Conservation (phyloP, 2,329 filamentous ascomycete genomes). For the Macrophomina phaseolina region DNA sequence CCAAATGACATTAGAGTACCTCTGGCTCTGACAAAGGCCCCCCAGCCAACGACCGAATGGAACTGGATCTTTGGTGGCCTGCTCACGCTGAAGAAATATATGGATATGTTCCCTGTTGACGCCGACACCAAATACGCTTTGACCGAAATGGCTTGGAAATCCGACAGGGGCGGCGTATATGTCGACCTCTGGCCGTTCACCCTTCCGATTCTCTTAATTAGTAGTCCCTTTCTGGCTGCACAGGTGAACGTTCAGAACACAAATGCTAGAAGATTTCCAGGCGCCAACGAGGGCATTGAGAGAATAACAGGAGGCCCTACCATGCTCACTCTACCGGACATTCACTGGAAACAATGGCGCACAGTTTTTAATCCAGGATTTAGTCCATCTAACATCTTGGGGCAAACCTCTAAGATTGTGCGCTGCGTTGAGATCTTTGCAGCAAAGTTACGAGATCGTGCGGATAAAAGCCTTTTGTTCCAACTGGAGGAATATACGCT, state of each 20-base stretch:
- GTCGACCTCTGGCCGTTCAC: conserved; percentile 53
- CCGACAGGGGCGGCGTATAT: conserved; percentile 43
- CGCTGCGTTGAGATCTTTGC: conserved; percentile 42
- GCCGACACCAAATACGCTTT: not conserved
- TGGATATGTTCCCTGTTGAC: not conserved
- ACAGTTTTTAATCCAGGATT: conserved; percentile 41
- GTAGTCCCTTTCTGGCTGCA: conserved; percentile 43
- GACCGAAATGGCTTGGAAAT: not conserved
- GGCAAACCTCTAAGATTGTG: conserved; percentile 40
- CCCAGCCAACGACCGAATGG: not conserved
- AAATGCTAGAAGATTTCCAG: not conserved
- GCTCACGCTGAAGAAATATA: not conserved
- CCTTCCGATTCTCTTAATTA: conserved; percentile 41
- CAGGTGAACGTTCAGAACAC: not conserved
- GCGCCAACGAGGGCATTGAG: not conserved
- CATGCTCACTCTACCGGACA: conserved; percentile 34
- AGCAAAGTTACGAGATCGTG: conserved; percentile 33
- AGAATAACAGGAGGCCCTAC: conserved; percentile 27
- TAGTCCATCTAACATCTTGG: conserved; percentile 37
- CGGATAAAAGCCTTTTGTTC: conserved; percentile 35
- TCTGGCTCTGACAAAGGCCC: not conserved
- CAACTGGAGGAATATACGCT: conserved; percentile 34
- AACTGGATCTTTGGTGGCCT: not conserved
- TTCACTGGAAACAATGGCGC: conserved; percentile 28
- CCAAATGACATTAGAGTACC: rapidly evolving